Base-by-base conservation (phyloP, 164 flowering plant species). In the Magnolia changhungtana region DNA sequence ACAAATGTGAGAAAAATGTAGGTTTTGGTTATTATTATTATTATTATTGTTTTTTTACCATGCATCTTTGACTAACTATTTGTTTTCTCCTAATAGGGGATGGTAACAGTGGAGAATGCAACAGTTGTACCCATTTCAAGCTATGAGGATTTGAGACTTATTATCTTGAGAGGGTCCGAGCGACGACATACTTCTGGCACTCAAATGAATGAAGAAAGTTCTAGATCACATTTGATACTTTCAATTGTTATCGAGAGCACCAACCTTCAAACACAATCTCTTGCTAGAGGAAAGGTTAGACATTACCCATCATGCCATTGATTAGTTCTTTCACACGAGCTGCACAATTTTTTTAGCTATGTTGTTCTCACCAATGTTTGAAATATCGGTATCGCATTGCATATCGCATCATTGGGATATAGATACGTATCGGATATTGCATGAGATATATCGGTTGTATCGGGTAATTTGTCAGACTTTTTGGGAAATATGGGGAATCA, bases 151-250 rank as follows among this genome's bases (percentile, higher is more conserved):
- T 58, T 96, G 51, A 88, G 83, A 68, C 74, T 50, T 71, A 89
- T 94, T 45, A 91, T 91, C 75, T 83, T 85, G 31, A 89, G 88
- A 82, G 99, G 98, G 71, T 89, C 91, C 76, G 98, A 94, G 73
- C 91, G 77, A 71, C 83, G 99, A 18, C 99, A 96, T 76, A 90
- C 88, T 29, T 88, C 98, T 27, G 99, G 92, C 72, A 96, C 99
- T 61, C 89, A 91, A 67, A 96, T 96, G 99, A 96, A 96, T 84
- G 98, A 93, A 79, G 92, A 94, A 82, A 96, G 99, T 81, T 96
- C 98, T 52, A 88, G 99, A 84, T 96, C 99, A 63, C 99, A 96
- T 75, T 77, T 94, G 45, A 90, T 96, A 37, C 91, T 96, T 74
- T 94, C 99, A 20, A 75, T 94, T 82, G 83, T 96, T 63, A 92